A percentile compares a stretch with the other conserved stretches of the same genome.
Evolutionary conservation across 371 early-diverging fungal species (phyloP).

Genomic region (Nosema granulosis): DNA sequence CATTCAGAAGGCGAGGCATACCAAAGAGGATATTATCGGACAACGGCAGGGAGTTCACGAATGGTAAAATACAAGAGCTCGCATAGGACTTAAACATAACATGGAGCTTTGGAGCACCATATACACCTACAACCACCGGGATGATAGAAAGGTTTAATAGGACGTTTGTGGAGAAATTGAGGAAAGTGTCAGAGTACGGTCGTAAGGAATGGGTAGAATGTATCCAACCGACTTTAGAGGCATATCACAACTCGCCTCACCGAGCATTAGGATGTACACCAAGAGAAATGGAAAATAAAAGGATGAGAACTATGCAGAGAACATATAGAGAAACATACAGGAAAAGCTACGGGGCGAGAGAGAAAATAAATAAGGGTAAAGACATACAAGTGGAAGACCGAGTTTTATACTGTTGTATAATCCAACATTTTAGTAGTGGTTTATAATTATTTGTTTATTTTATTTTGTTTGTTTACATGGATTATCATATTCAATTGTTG

Average conservation of each 20-base stretch:
- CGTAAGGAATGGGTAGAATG: constrained; percentile 6
- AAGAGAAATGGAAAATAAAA: neutral
- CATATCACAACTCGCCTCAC: neutral
- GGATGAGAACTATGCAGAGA: too few relatives aligned
- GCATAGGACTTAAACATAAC: neutral
- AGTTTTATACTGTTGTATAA: too few relatives aligned
- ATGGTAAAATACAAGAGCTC: neutral
- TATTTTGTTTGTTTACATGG: too few relatives aligned
- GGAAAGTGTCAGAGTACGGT: constrained; percentile 17
- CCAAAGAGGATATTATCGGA: constrained; percentile 13
- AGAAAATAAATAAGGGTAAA: too few relatives aligned
- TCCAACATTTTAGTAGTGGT: too few relatives aligned
- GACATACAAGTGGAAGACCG: too few relatives aligned
- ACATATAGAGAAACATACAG: too few relatives aligned
- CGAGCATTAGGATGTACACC: constrained; percentile 30
- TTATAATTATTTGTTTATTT: too few relatives aligned
- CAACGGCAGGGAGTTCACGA: constrained; percentile 26
- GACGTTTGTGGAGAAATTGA: constrained; percentile 6
- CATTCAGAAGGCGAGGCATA: constrained; percentile 11
- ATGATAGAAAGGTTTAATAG: constrained; percentile 23
- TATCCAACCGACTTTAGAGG: neutral
- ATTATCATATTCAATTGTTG: too few relatives aligned
- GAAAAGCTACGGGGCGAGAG: too few relatives aligned
- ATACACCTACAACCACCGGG: constrained; percentile 8
- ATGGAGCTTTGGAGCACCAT: constrained; percentile 4